Percentiles rank a stretch among this genome's conserved stretches.
Evolutionary conservation across 1,139 yeast species (phyloP).

Genomic region (Magnusiomyces fungicola): DNA sequence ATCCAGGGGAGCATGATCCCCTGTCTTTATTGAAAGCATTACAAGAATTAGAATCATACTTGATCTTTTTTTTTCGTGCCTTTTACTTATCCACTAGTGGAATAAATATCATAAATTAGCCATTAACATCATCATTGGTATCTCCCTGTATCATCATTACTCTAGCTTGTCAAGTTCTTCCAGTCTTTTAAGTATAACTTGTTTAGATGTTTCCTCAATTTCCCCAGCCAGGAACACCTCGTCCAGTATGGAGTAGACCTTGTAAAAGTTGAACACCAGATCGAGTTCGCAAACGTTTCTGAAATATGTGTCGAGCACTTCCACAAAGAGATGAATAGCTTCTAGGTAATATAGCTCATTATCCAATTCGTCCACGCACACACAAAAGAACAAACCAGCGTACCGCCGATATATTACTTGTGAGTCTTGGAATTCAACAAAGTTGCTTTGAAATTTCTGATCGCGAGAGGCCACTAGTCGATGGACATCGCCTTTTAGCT

Average conservation of each 20-base stretch:
- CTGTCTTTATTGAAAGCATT: no score
- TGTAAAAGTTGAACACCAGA: constrained; percentile 84
- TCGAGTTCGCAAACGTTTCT: constrained; percentile 93
- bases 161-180: constrained; percentile 36
- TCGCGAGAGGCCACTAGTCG: constrained; percentile 75
- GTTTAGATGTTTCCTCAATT: constrained; percentile 74
- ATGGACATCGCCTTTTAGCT: constrained; percentile 61
- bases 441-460: constrained; percentile 57
- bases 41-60: no score
- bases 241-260: constrained; percentile 85
- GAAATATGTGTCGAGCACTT: constrained; percentile 77
- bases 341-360: constrained; percentile 78
- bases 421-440: constrained; percentile 47
- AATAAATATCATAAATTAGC: no score
- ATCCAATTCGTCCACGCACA: constrained; percentile 68
- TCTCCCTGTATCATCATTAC: no score
- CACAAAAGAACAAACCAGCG: constrained; percentile 83
- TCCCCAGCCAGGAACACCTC: constrained; percentile 79
- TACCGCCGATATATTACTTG: constrained; percentile 82
- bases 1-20: no score
- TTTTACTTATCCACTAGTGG: no score
- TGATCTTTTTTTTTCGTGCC: no score
- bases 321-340: constrained; percentile 81
- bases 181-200: constrained; percentile 59
- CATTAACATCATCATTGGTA: no score